phyloP scores from a whole-genome alignment of 1,284 basidiomycete species.

The Ustilago xerochloae region DNA sequence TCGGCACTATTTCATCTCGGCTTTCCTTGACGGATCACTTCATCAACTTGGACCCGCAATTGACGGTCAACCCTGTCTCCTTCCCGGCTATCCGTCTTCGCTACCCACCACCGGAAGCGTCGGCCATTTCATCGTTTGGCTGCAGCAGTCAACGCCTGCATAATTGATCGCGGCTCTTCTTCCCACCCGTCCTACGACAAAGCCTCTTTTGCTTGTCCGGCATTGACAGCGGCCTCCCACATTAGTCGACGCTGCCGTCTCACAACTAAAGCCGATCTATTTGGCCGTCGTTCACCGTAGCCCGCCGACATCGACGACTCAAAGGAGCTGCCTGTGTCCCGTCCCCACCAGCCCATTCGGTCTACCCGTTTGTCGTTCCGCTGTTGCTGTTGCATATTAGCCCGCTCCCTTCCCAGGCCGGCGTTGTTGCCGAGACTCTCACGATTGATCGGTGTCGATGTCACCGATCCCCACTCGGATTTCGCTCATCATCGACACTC shows the following conservation, averaged over 20 bases:
- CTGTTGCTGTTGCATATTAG: not conserved
- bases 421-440: not conserved
- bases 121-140: too few relatives aligned
- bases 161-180: not conserved
- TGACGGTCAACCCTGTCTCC: not conserved
- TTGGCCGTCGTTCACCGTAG: too few relatives aligned
- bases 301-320: too few relatives aligned
- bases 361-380: not conserved
- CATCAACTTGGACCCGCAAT: not conserved
- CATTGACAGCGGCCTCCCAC: not conserved
- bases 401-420: not conserved
- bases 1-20: not conserved
- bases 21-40: not conserved
- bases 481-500: not conserved
- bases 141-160: too few relatives aligned
- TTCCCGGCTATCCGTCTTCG: not conserved
- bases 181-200: not conserved
- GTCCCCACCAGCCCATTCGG: not conserved
- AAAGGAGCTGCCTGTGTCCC: too few relatives aligned
- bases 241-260: not conserved
- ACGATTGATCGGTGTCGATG: not conserved
- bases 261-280: not conserved
- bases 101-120: not conserved
- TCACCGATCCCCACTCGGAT: constrained; percentile 7
- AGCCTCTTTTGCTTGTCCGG: not conserved